phyloP scores from a whole-genome alignment of 78 protist genomes.

The Thecamonas trahens region DNA sequence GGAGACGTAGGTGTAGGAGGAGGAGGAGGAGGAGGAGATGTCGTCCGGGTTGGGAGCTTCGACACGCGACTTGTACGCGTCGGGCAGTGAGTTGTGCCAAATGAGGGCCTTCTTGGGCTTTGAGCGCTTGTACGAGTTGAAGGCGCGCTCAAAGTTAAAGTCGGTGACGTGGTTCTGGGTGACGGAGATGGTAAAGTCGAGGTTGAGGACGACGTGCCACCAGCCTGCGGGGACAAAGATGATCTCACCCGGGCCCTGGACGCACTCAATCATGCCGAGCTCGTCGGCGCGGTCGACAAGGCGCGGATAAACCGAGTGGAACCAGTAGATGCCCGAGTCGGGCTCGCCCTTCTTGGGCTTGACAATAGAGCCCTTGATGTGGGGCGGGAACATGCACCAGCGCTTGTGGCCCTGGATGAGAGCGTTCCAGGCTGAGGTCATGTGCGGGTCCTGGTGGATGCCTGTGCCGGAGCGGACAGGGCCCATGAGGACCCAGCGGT shows the following conservation, averaged over 20 bases:
- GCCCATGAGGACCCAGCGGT: constrained; percentile 38
- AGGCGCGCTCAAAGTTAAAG: neutral
- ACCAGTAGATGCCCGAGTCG: constrained; percentile 41
- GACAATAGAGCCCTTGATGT: constrained; percentile 36
- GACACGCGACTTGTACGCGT: too few species aligned
- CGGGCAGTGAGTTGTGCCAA: too few species aligned
- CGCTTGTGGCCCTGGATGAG: constrained; percentile 34
- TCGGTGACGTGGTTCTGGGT: constrained; percentile 44
- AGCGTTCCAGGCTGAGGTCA: constrained; percentile 58
- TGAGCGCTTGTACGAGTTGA: too few species aligned
- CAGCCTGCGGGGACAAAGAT: constrained; percentile 62
- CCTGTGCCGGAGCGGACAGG: constrained; percentile 35
- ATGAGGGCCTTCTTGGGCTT: too few species aligned
- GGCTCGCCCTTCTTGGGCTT: constrained; percentile 39
- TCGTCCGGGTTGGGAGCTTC: too few species aligned
- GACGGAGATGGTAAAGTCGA: constrained; percentile 36
- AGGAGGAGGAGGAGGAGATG: too few species aligned
- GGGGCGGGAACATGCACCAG: constrained; percentile 52
- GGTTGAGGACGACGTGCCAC: constrained; percentile 60
- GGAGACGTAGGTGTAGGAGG: too few species aligned
- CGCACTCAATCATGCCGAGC: constrained; percentile 3
- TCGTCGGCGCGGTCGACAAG: too few species aligned
- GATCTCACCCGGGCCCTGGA: constrained; percentile 37
- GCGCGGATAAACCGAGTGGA: constrained; percentile 4
- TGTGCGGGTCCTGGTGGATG: constrained; percentile 53